Percentiles rank a stretch among this genome's conserved stretches.
These are phyloP conservation scores for Smittium culicis DNA, from an alignment of 371 early-diverging fungal genomes.

Conservation along the genomic window DNA sequence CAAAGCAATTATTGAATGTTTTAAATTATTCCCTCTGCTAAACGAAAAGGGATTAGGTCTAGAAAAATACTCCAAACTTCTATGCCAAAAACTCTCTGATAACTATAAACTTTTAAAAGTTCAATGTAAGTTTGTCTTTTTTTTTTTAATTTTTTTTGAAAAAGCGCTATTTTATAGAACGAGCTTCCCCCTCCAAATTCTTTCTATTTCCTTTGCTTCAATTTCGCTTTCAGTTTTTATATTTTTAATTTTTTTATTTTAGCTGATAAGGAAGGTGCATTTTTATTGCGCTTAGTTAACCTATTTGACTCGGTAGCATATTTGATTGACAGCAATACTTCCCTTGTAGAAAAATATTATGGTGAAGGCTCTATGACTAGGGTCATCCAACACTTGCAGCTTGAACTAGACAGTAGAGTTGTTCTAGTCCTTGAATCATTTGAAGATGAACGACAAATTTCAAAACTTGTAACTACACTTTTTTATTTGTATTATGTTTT, in stretches of 20 bases:
- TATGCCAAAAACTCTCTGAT: constrained; percentile 44
- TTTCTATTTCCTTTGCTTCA: not conserved
- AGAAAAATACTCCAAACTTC: constrained; percentile 69
- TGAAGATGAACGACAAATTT: constrained; percentile 46
- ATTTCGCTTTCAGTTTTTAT: no score
- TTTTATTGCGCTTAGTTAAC: constrained; percentile 48
- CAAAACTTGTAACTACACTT: constrained; percentile 30
- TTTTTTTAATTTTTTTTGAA: no score
- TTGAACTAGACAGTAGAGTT: constrained; percentile 68
- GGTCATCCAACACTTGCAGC: constrained; percentile 70
- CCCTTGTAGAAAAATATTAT: constrained; percentile 64
- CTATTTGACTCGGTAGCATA: constrained; percentile 78
- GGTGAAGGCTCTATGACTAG: constrained; percentile 72
- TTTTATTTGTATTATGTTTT: not conserved
- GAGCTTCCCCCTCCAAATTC: no score
- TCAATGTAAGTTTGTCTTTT: no score
- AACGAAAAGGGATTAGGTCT: constrained; percentile 68
- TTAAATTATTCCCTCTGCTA: constrained; percentile 76
- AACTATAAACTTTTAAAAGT: constrained; percentile 13
- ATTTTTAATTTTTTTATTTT: not conserved
- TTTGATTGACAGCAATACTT: constrained; percentile 68
- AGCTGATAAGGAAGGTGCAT: constrained; percentile 12
- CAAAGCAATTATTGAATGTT: constrained; percentile 61
- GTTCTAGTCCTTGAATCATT: constrained; percentile 62
- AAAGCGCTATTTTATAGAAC: no score